phyloP scores from a whole-genome alignment of 2,329 filamentous ascomycete genomes.

The Nemania sp. region DNA sequence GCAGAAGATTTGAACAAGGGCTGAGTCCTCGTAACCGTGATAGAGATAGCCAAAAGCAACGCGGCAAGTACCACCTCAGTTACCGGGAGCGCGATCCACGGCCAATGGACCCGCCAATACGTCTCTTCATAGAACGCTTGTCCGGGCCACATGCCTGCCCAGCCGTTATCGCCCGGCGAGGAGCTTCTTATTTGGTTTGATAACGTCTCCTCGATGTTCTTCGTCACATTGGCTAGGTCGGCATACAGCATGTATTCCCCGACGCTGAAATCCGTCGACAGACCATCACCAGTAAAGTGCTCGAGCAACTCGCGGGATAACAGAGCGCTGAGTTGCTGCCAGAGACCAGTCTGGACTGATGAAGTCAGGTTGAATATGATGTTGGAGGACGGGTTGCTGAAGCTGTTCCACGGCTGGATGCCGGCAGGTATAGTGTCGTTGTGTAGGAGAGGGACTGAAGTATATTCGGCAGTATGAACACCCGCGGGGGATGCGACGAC shows the following conservation, averaged over 20 bases:
- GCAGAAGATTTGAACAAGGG: neutral
- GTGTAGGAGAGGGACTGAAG: too few species aligned
- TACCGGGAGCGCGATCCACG: slow-evolving; percentile 39
- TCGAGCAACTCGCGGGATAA: neutral
- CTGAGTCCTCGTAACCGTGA: neutral
- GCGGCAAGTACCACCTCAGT: slow-evolving; percentile 6
- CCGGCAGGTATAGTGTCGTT: too few species aligned
- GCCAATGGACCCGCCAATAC: slow-evolving; percentile 40
- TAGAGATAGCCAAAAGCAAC: neutral
- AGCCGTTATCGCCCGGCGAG: slow-evolving; percentile 24
- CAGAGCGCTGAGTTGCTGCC: too few species aligned
- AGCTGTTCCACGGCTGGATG: too few species aligned
- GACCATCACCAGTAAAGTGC: neutral
- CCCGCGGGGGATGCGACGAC: too few species aligned
- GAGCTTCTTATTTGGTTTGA: slow-evolving; percentile 25
- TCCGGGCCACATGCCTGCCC: slow-evolving; percentile 25
- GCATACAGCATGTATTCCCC: neutral
- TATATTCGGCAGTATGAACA: too few species aligned
- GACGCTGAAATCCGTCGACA: neutral
- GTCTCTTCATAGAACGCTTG: slow-evolving; percentile 32
- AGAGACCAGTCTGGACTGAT: too few species aligned
- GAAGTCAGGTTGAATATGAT: too few species aligned
- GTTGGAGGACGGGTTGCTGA: too few species aligned
- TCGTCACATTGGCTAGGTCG: neutral
- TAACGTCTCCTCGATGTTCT: neutral